Percentiles rank a stretch among this genome's conserved stretches.
Conservation (phyloP, 352 stramenopile species). For the Globisporangium recalcitrans region DNA sequence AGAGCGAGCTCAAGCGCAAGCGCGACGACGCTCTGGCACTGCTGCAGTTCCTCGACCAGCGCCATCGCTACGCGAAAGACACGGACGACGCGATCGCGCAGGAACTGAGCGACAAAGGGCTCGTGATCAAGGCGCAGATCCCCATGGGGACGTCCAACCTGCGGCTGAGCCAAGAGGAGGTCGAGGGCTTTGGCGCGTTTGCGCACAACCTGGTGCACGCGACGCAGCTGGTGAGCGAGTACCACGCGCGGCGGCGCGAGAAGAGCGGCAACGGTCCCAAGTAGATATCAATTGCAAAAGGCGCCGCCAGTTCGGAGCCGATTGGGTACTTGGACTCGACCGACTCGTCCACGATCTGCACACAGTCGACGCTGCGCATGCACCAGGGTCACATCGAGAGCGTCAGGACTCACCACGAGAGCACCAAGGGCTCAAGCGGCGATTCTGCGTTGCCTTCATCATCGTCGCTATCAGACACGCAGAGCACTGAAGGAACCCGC, state of each 20-base stretch:
- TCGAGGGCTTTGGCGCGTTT: conserved; percentile 43
- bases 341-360: conserved; percentile 34
- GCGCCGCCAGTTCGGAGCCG: conserved; percentile 15
- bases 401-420: conserved; percentile 26
- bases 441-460: background rate
- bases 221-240: conserved; percentile 50
- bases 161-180: conserved; percentile 35
- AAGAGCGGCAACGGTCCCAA: conserved; percentile 40
- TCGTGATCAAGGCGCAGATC: conserved; percentile 74
- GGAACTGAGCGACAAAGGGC: conserved; percentile 41
- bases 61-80: conserved; percentile 33
- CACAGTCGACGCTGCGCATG: conserved; percentile 37
- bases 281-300: conserved; percentile 14
- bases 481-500: background rate
- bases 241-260: conserved; percentile 35
- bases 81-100: conserved; percentile 39
- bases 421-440: background rate
- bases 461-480: background rate
- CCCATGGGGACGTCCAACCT: conserved; percentile 62
- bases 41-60: conserved; percentile 45
- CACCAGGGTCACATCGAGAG: conserved; percentile 40
- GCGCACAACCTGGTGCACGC: conserved; percentile 43
- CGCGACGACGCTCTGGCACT: conserved; percentile 28
- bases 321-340: conserved; percentile 61
- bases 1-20: conserved; percentile 23